Conservation (phyloP, 2,329 filamentous ascomycete species). For the Nothophaeocryptopus gaeumannii region DNA sequence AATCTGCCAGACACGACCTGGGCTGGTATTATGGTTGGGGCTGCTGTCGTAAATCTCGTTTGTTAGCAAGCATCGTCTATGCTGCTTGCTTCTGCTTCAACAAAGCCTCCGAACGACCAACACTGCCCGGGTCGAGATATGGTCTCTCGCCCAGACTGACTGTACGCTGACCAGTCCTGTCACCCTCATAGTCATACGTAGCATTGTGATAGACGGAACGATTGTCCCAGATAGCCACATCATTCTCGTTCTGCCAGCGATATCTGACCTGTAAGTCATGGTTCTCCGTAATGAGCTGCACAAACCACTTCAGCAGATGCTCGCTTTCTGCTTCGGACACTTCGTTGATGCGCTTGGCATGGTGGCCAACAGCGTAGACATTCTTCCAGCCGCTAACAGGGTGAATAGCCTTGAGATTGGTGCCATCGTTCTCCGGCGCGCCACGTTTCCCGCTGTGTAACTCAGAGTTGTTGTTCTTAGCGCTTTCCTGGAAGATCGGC, state of each 20-base stretch:
- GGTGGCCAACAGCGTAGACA: constrained; percentile 59
- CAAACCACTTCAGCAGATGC: constrained; percentile 22
- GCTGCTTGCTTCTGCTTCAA: not conserved
- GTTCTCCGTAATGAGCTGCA: constrained; percentile 43
- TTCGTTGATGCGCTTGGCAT: constrained; percentile 54
- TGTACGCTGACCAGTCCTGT: constrained; percentile 51
- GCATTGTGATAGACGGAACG: constrained; percentile 53
- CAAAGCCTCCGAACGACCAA: not conserved
- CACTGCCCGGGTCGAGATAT: constrained; percentile 53
- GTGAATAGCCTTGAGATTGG: constrained; percentile 32
- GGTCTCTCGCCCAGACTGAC: constrained; percentile 57
- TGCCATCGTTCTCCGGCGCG: constrained; percentile 23
- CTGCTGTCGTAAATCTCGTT: no score
- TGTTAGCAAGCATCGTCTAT: no score
- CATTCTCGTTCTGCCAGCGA: constrained; percentile 49
- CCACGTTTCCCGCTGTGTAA: constrained; percentile 21
- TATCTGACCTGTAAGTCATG: constrained; percentile 52
- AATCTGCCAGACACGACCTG: no score
- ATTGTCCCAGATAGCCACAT: constrained; percentile 47
- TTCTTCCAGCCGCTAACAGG: constrained; percentile 62
- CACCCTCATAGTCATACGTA: constrained; percentile 60
- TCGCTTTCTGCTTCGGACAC: constrained; percentile 35
- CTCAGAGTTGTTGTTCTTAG: constrained; percentile 11
- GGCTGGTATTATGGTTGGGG: no score
- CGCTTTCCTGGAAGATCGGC: constrained; percentile 32